Conservation (phyloP, 805 yeast genomes). For the Cyberlindnera maritima region DNA sequence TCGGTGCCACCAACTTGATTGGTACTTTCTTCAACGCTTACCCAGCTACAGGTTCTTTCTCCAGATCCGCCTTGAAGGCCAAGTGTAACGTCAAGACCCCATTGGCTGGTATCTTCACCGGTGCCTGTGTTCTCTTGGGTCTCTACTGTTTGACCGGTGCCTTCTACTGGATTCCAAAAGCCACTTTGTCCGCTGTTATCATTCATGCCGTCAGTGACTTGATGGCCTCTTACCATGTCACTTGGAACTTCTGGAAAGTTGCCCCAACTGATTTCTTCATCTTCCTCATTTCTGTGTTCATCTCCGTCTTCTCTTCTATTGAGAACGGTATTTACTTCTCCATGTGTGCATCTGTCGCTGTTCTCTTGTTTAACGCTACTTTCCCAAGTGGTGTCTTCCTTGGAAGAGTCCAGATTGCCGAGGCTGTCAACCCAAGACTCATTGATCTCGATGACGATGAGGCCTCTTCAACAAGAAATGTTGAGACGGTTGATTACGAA, state of each 20-base stretch:
- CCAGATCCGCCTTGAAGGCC: slow-evolving; percentile 90
- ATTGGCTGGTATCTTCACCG: slow-evolving; percentile 86
- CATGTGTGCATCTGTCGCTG: slow-evolving; percentile 76
- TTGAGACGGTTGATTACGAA: slow-evolving; percentile 14
- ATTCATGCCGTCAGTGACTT: slow-evolving; percentile 92
- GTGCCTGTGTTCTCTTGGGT: slow-evolving; percentile 83
- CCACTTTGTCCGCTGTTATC: slow-evolving; percentile 81
- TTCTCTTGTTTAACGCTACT: slow-evolving; percentile 68
- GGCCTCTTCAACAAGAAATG: slow-evolving; percentile 4
- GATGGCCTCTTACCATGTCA: slow-evolving; percentile 63
- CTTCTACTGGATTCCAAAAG: slow-evolving; percentile 88
- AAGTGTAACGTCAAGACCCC: slow-evolving; percentile 97
- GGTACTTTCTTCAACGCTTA: slow-evolving; percentile 93
- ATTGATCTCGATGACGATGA: slow-evolving; percentile 25
- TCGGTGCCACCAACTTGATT: slow-evolving; percentile 85
- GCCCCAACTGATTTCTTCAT: slow-evolving; percentile 44
- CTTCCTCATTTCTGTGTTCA: slow-evolving; percentile 25
- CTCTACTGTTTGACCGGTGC: slow-evolving; percentile 79
- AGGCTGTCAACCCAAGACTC: slow-evolving; percentile 61
- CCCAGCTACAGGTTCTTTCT: slow-evolving; percentile 95
- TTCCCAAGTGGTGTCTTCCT: slow-evolving; percentile 80
- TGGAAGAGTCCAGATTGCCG: slow-evolving; percentile 73
- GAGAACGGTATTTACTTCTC: slow-evolving; percentile 93
- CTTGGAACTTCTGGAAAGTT: slow-evolving; percentile 68
- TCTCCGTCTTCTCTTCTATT: slow-evolving; percentile 43